Base-by-base conservation (phyloP, 805 yeast species). In the Spathaspora passalidarum region DNA sequence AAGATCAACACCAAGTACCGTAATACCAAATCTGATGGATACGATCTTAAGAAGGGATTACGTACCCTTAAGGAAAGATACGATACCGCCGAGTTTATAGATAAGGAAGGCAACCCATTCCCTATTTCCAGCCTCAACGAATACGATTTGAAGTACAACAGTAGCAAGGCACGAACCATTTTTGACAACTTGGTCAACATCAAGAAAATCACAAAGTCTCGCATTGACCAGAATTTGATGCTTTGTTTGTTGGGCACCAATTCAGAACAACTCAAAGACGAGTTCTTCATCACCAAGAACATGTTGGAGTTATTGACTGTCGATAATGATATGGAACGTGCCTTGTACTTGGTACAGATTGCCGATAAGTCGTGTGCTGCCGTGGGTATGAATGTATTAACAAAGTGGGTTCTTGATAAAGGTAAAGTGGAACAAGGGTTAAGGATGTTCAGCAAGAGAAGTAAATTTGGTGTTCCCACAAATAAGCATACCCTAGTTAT, bases 311-410 rank as follows among this genome's bases (percentile, higher is more conserved):
- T 84, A 47, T 61, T 87, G 26, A 65, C 64, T 16, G 61, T 78
- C 43, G 80, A 71, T 44, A 79, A 78, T 29, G 57, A 61, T 25
- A 49, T 71, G 0, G 69, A 66, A 25, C 76, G 86, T 47, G 91
- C 91, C 0, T 46, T 74, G 20, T 69, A 68, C 52, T 60, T 81
- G n/a, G 67, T 77, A 3, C 67, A 72, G 37, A 49, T 81, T 10
- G 79, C 85, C 0, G 54, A 60, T 8, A 61, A 68, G 22, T 57
- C 56, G 2, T 71, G 73, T 32, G 88, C 86, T 7, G 52, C 70
- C 0, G 86, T 81, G 25, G 86, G 80, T 1, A 76, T 81, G 79
- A 86, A 87, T 51, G 70, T 76, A n/a, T 69, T 86, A 0, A 59
- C 81, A 56, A 72, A 76, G 48, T 74, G 80, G 68, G 66, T 73